Base-by-base conservation (phyloP, 2,329 filamentous ascomycete species). In the Harringtonia lauricola region DNA sequence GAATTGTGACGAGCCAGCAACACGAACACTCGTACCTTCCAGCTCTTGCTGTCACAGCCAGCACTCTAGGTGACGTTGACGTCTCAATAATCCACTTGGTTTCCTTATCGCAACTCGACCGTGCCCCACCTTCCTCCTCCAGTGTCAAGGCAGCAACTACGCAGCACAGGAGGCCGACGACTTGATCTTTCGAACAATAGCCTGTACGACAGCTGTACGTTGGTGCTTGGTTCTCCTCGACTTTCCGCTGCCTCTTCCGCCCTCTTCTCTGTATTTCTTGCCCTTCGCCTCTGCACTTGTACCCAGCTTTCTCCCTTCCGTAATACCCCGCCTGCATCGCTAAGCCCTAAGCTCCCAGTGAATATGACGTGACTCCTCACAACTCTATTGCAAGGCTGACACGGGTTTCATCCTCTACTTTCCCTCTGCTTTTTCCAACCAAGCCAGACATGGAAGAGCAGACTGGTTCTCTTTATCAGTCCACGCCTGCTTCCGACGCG, bases 391-490 rank as follows among this genome's bases (percentile, higher is more conserved):
- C 39, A 39, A 43, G 46, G 44, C 47, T 49, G 45, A 47, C 44
- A 28, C 39, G 22, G 18, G 41, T 41, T 33, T 33, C 26, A 33
- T 14, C 33, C 24, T n/a, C 38, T 22, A 21, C 24, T 29, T 34
- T 33, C 39, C 35, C 29, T 37, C 35, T 39, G 24, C 29, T 9
- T 40, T 41, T 36, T 36, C 37, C 36, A 28, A 7, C 24, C 24
- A 35, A 39, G 24, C 34, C 40, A 46, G 47, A 44, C 34, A 52
- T 52, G 50, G 50, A 52, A 46, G 41, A 52, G 41, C 37, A 43
- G 8, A 33, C 36, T 45, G 50, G 33, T 39, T 51, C 19, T 29
- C 51, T 35, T 36, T 43, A 42, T 41, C 45, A 34, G 41, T 38
- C 29, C n/a, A 36, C 2, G 8, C 18, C 24, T 17, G 24, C 33